These are phyloP conservation scores for Omphalea diandra DNA, from an alignment of 441 rosid species.

Conservation along the genomic window DNA sequence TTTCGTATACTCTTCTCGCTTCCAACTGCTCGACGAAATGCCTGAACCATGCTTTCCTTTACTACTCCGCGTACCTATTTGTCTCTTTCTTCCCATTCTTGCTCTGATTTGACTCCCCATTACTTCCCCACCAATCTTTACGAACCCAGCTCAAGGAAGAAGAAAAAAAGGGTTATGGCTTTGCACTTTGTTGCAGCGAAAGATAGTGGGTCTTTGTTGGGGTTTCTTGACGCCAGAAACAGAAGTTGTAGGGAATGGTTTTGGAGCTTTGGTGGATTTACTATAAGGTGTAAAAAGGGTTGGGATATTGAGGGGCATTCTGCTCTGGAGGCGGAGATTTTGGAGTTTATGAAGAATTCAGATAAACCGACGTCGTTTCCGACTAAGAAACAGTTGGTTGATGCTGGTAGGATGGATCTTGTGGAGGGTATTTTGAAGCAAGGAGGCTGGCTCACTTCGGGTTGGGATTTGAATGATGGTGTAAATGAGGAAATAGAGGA, in stretches of 20 bases:
- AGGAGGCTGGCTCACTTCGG: constrained; percentile 89
- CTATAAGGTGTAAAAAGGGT: constrained; percentile 44
- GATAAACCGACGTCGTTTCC: constrained; percentile 67
- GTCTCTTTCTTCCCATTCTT: constrained; percentile 26
- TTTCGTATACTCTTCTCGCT: background rate
- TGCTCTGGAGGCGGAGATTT: constrained; percentile 68
- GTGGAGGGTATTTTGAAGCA: constrained; percentile 52
- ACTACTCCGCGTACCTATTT: constrained; percentile 32
- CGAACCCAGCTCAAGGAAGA: constrained; percentile 8
- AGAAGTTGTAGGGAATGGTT: constrained; percentile 30
- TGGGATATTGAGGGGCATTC: constrained; percentile 47
- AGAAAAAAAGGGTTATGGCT: constrained; percentile 12
- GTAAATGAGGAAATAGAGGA: constrained; percentile 24
- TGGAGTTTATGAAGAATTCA: constrained; percentile 75
- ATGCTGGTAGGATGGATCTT: constrained; percentile 74
- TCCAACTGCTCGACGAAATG: constrained; percentile 76
- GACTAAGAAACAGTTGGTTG: constrained; percentile 53
- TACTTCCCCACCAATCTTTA: constrained; percentile 23
- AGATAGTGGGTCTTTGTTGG: constrained; percentile 28
- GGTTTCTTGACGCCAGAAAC: constrained; percentile 33
- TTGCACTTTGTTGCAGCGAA: constrained; percentile 22
- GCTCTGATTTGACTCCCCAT: constrained; percentile 32
- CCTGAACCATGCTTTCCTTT: constrained; percentile 72
- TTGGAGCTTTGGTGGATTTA: constrained; percentile 37
- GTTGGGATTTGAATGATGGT: constrained; percentile 69